Evolutionary conservation across 1,139 yeast genomes (phyloP).

Genomic region (Taphrina deformans): DNA sequence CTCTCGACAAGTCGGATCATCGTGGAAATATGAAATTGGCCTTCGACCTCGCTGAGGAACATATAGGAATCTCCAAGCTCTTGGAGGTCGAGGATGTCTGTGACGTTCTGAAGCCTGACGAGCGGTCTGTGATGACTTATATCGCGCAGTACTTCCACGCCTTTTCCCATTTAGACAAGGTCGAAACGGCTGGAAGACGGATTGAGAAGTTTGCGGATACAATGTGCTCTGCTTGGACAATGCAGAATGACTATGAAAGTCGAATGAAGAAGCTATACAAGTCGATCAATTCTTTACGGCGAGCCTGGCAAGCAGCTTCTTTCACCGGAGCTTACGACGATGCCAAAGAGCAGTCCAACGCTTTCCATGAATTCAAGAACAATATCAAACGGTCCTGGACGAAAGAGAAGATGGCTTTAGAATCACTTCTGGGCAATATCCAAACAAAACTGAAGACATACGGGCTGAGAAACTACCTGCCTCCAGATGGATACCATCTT

Average conservation of each 20-base stretch:
- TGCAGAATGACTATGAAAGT: conserved; percentile 47
- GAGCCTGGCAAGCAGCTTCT: conserved; percentile 40
- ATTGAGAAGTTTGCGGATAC: conserved; percentile 48
- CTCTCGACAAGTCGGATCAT: conserved; percentile 45
- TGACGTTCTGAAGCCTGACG: conserved; percentile 57
- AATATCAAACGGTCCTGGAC: conserved; percentile 48
- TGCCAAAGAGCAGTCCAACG: conserved; percentile 44
- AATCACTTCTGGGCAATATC: conserved; percentile 48
- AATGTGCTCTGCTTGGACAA: conserved; percentile 45
- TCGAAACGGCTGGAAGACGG: conserved; percentile 49
- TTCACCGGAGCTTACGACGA: conserved; percentile 45
- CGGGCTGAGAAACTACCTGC: conserved; percentile 46
- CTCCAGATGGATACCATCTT: conserved; percentile 45
- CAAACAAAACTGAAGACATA: conserved; percentile 49
- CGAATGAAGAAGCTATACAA: conserved; percentile 44
- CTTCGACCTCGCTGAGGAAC: conserved; percentile 48
- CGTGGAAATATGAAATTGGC: conserved; percentile 47
- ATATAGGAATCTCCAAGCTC: conserved; percentile 57
- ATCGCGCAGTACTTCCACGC: conserved; percentile 66
- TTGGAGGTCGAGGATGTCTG: conserved; percentile 63
- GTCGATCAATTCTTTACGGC: conserved; percentile 41
- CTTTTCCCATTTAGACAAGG: conserved; percentile 49
- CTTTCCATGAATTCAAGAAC: conserved; percentile 44
- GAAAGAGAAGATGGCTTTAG: conserved; percentile 47
- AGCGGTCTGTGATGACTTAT: conserved; percentile 63